phyloP scores from a whole-genome alignment of 495 filamentous ascomycete species.

The Xylaria grammica region DNA sequence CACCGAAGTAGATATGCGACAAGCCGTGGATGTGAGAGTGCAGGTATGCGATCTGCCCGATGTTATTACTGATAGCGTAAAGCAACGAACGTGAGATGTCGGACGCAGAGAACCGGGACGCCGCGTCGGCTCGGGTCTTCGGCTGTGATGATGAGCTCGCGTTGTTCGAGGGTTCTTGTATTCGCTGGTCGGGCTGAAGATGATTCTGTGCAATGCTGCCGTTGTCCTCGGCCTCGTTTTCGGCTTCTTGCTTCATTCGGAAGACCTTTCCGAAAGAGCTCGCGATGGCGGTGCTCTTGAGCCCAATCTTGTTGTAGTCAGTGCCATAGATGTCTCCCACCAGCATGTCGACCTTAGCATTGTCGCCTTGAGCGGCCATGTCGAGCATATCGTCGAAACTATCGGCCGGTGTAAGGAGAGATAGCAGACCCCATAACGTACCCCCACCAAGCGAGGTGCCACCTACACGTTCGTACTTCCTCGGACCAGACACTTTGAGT shows the following conservation, averaged over 20 bases:
- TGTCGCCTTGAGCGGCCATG: slow-evolving; percentile 93
- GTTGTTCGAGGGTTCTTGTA: slow-evolving; percentile 21
- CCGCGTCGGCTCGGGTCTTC: slow-evolving; percentile 21
- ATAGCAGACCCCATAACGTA: slow-evolving; percentile 93
- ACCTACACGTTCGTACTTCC: slow-evolving; percentile 84
- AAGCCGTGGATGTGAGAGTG: slow-evolving; percentile 91
- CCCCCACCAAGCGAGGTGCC: slow-evolving; percentile 94
- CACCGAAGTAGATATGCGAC: slow-evolving; percentile 95
- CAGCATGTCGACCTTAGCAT: slow-evolving; percentile 91
- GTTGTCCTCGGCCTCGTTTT: slow-evolving; percentile 77
- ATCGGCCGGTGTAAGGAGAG: slow-evolving; percentile 84
- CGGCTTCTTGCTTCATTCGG: slow-evolving; percentile 76
- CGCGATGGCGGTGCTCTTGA: slow-evolving; percentile 92
- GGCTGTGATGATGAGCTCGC: slow-evolving; percentile 23
- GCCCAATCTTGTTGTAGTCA: slow-evolving; percentile 91
- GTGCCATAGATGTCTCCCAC: slow-evolving; percentile 98
- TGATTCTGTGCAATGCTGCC: slow-evolving; percentile 65
- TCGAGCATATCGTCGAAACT: slow-evolving; percentile 95
- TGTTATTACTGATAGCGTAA: slow-evolving; percentile 92
- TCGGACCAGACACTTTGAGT: slow-evolving; percentile 92
- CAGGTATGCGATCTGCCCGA: slow-evolving; percentile 95
- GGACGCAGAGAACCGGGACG: slow-evolving; percentile 49
- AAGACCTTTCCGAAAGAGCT: slow-evolving; percentile 97
- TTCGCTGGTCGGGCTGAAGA: slow-evolving; percentile 28
- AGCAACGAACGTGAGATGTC: slow-evolving; percentile 67